These are phyloP conservation scores for Elaeagnus macrophylla DNA, from an alignment of 306 rosid genomes.

Conservation along the genomic window DNA sequence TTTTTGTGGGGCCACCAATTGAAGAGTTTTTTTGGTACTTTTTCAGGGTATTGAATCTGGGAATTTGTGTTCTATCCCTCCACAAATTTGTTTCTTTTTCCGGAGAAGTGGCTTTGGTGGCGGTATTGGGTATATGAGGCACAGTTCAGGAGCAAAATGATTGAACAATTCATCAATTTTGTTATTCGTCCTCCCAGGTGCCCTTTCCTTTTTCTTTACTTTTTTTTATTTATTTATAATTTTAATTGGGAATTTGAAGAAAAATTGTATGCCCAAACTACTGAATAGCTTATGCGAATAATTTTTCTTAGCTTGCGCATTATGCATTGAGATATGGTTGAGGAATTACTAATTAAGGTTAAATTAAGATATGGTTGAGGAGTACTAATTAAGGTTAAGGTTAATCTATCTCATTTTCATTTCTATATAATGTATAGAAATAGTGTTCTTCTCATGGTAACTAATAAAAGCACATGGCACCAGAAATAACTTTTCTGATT, in stretches of 20 bases:
- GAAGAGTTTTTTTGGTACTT: background rate
- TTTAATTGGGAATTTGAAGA: background rate
- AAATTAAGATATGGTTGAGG: no score
- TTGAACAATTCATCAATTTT: slow-evolving; percentile 86
- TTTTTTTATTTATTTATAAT: background rate
- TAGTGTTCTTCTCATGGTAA: no score
- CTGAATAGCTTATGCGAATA: no score
- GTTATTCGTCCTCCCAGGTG: slow-evolving; percentile 99
- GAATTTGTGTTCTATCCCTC: background rate
- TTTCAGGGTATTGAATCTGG: slow-evolving; percentile 17
- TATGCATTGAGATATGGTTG: no score
- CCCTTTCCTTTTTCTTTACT: background rate
- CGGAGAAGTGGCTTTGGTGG: slow-evolving; percentile 19
- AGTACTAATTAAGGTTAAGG: no score
- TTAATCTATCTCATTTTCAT: no score
- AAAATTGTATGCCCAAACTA: no score
- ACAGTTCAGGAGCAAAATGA: slow-evolving; percentile 56
- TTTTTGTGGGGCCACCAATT: slow-evolving; percentile 4
- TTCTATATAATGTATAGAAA: no score
- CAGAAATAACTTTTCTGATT: no score
- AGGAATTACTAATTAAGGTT: no score
- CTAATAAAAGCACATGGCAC: no score
- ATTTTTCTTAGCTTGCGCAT: no score
- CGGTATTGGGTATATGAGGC: slow-evolving; percentile 19
- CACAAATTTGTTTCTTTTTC: slow-evolving; percentile 2